Conservation (phyloP, 352 stramenopile genomes). For the Pythium apleroticum region DNA sequence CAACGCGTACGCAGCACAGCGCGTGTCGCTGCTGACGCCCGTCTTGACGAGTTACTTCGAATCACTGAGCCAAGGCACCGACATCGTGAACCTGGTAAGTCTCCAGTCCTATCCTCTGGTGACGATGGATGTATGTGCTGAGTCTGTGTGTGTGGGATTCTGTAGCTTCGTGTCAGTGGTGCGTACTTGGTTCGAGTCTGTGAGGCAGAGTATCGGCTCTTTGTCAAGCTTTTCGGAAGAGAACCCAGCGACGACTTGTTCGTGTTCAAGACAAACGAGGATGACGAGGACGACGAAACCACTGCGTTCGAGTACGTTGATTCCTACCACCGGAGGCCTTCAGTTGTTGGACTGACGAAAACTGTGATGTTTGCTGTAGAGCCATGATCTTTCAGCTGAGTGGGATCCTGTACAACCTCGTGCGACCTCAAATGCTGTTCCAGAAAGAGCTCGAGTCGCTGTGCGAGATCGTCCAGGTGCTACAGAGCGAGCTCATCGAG, state of each 20-base stretch:
- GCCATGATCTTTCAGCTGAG: slow-evolving; percentile 79
- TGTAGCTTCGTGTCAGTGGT: slow-evolving; percentile 60
- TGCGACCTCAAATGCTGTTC: slow-evolving; percentile 62
- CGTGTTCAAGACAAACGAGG: slow-evolving; percentile 30
- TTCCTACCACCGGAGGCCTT: neutral
- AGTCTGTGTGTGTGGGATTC: neutral
- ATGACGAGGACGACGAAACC: slow-evolving; percentile 42
- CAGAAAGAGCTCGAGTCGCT: slow-evolving; percentile 78
- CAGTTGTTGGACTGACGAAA: neutral
- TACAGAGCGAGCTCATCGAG: slow-evolving; percentile 79
- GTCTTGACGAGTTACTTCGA: slow-evolving; percentile 54
- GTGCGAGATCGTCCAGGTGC: slow-evolving; percentile 78
- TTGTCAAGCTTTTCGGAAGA: slow-evolving; percentile 66
- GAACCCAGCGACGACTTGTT: slow-evolving; percentile 62
- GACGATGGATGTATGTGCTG: neutral
- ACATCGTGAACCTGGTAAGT: slow-evolving; percentile 70
- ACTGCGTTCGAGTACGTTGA: slow-evolving; percentile 67
- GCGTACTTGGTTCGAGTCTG: slow-evolving; percentile 69
- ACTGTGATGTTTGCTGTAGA: slow-evolving; percentile 28
- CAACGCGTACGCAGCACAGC: slow-evolving; percentile 56
- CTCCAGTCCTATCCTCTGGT: no score
- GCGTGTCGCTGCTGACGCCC: slow-evolving; percentile 55
- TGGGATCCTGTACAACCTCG: slow-evolving; percentile 65
- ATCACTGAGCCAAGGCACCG: slow-evolving; percentile 46
- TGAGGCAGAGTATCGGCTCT: slow-evolving; percentile 73